A percentile compares a stretch with the other conserved stretches of the same genome.
Evolutionary conservation across 768 basidiomycete species (phyloP).

Genomic region (Artomyces pyxidatus): DNA sequence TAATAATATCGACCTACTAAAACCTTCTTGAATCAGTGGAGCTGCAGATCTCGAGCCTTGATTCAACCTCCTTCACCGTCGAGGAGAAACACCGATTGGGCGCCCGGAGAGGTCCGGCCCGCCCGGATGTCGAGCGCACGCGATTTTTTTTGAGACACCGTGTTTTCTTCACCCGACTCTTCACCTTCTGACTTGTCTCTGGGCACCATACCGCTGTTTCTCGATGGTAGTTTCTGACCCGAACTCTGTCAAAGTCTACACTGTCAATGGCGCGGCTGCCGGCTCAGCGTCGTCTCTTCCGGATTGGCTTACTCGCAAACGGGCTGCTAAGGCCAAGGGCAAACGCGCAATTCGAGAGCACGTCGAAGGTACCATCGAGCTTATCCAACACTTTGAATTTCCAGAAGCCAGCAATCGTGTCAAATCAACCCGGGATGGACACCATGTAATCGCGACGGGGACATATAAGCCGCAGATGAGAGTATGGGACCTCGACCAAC

Average conservation of each 20-base stretch:
- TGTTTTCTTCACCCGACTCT: too few species aligned
- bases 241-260: conserved; percentile 75
- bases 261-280: conserved; percentile 86
- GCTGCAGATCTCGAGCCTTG: too few species aligned
- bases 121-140: too few species aligned
- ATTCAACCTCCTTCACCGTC: too few species aligned
- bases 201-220: too few species aligned
- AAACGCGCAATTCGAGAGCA: conserved; percentile 61
- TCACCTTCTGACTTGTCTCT: too few species aligned
- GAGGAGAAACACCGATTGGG: too few species aligned
- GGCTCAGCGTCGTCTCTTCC: conserved; percentile 89
- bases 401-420: conserved; percentile 92
- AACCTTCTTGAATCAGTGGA: too few species aligned
- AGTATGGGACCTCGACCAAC: conserved; percentile 90
- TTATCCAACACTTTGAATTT: conserved; percentile 95
- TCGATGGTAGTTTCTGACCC: conserved; percentile 23
- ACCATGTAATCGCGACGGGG: conserved; percentile 89
- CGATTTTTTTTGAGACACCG: not conserved
- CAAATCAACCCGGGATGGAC: conserved; percentile 86
- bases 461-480: conserved; percentile 97
- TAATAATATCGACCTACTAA: too few species aligned
- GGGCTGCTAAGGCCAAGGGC: conserved; percentile 54
- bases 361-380: conserved; percentile 78
- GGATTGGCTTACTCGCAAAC: conserved; percentile 82
- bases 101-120: too few species aligned